phyloP scores from a whole-genome alignment of 768 basidiomycete species.

The Russula dissimulans region DNA sequence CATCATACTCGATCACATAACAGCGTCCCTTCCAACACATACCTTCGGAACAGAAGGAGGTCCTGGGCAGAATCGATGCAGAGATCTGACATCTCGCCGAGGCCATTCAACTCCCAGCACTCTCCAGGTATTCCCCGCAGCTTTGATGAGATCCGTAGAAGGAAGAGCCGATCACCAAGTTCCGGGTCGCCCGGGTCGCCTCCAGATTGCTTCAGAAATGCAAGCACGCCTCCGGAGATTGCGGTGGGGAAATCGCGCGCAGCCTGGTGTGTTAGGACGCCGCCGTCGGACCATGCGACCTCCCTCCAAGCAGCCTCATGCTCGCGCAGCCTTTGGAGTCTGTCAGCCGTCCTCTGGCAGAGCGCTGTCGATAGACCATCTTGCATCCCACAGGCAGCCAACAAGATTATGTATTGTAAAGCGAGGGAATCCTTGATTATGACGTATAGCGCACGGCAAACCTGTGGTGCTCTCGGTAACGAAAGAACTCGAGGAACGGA shows the following conservation, averaged over 20 bases:
- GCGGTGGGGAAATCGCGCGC: constrained; percentile 1
- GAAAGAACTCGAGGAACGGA: not conserved
- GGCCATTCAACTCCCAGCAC: constrained; percentile 11
- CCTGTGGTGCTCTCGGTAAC: not conserved
- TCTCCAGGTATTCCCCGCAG: constrained; percentile 10
- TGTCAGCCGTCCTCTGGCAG: not conserved
- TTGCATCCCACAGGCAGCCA: constrained; percentile 11
- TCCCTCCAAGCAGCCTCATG: constrained; percentile 14
- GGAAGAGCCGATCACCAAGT: not conserved
- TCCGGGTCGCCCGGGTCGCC: not conserved
- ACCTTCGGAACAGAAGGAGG: constrained; percentile 10
- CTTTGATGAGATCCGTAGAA: constrained; percentile 9
- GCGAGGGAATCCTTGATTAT: constrained; percentile 7
- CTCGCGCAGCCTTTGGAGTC: constrained; percentile 1
- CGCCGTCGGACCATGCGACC: constrained; percentile 9
- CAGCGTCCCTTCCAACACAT: not conserved
- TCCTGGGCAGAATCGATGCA: constrained; percentile 13
- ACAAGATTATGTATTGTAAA: constrained; percentile 6
- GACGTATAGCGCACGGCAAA: constrained; percentile 5
- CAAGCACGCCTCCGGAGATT: constrained; percentile 13
- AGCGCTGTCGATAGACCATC: not conserved
- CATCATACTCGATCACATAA: not conserved
- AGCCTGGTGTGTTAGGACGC: not conserved
- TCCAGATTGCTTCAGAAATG: constrained; percentile 1
- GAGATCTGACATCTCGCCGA: constrained; percentile 6